Conservation (phyloP, 2,329 filamentous ascomycete genomes). For the Blumeria hordei region DNA sequence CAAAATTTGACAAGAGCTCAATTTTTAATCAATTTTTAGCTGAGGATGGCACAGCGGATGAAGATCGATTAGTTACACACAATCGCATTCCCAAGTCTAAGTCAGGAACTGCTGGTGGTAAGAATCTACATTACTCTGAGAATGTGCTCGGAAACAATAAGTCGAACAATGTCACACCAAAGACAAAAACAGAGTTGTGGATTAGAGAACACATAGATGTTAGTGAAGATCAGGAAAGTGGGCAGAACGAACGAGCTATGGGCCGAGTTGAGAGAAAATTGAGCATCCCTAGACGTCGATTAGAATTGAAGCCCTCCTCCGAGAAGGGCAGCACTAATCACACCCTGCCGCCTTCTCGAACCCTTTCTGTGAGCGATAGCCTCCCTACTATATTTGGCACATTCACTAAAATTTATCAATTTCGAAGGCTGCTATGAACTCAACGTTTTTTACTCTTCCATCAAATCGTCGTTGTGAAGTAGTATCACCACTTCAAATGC, state of each 20-base stretch:
- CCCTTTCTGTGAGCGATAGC: slow-evolving; percentile 10
- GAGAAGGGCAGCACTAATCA: slow-evolving; percentile 14
- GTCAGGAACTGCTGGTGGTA: slow-evolving; percentile 52
- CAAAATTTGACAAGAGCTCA: slow-evolving; percentile 81
- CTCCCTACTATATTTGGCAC: background rate
- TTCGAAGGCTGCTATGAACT: slow-evolving; percentile 8
- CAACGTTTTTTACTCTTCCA: slow-evolving; percentile 25
- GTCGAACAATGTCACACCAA: slow-evolving; percentile 11
- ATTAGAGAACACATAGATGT: slow-evolving; percentile 52
- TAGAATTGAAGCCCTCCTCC: slow-evolving; percentile 5
- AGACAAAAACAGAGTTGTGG: slow-evolving; percentile 22
- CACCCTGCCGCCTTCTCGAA: slow-evolving; percentile 8
- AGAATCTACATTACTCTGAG: slow-evolving; percentile 78
- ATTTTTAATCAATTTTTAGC: slow-evolving; percentile 82
- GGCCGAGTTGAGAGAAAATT: slow-evolving; percentile 15
- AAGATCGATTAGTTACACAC: slow-evolving; percentile 72
- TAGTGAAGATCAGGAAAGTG: slow-evolving; percentile 9
- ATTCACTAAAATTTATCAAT: slow-evolving; percentile 6
- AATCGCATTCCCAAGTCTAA: slow-evolving; percentile 39
- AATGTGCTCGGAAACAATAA: slow-evolving; percentile 54
- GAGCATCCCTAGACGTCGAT: slow-evolving; percentile 13
- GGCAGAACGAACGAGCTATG: slow-evolving; percentile 13
- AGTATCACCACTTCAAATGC: slow-evolving; percentile 57
- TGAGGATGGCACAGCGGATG: slow-evolving; percentile 71
- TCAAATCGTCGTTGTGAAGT: slow-evolving; percentile 34